Evolutionary conservation across 1,284 basidiomycete species (phyloP).

Genomic region (Papiliotrema nemorosa): DNA sequence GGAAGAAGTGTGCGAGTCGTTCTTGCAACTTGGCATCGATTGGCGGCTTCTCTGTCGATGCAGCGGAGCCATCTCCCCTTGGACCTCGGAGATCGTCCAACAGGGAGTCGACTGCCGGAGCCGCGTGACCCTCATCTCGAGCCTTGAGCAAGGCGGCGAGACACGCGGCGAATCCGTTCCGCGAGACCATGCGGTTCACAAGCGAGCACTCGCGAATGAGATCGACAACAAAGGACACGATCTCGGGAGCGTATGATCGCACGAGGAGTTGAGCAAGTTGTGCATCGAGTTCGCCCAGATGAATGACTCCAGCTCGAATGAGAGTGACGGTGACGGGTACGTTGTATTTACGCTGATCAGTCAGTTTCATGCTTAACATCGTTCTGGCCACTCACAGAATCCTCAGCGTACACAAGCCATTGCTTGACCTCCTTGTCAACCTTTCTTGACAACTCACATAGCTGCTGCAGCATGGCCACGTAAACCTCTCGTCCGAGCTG

Average conservation of each 20-base stretch:
- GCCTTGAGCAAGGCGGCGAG: constrained; percentile 73
- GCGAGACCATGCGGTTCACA: constrained; percentile 65
- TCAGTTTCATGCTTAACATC: constrained; percentile 2
- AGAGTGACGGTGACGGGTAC: constrained; percentile 89
- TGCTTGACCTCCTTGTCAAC: constrained; percentile 95
- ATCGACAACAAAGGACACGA: constrained; percentile 78
- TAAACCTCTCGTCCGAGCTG: constrained; percentile 87
- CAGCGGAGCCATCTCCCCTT: constrained; percentile 52
- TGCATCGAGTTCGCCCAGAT: constrained; percentile 75
- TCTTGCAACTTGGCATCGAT: constrained; percentile 52
- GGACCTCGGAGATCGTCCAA: constrained; percentile 38
- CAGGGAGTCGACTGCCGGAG: constrained; percentile 43
- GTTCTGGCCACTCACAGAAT: constrained; percentile 62
- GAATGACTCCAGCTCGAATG: constrained; percentile 77
- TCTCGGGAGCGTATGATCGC: constrained; percentile 67
- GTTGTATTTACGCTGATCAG: constrained; percentile 82
- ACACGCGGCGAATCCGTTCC: constrained; percentile 74
- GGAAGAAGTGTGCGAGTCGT: constrained; percentile 58
- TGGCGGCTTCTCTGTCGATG: constrained; percentile 27
- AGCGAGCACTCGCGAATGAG: constrained; percentile 84
- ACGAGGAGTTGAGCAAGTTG: constrained; percentile 83
- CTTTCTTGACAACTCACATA: constrained; percentile 85
- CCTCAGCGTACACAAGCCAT: constrained; percentile 95
- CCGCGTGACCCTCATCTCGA: constrained; percentile 35
- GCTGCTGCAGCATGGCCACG: constrained; percentile 78